These are phyloP conservation scores for Termitomyces sp. DNA, from an alignment of 768 basidiomycete species.

Conservation along the genomic window DNA sequence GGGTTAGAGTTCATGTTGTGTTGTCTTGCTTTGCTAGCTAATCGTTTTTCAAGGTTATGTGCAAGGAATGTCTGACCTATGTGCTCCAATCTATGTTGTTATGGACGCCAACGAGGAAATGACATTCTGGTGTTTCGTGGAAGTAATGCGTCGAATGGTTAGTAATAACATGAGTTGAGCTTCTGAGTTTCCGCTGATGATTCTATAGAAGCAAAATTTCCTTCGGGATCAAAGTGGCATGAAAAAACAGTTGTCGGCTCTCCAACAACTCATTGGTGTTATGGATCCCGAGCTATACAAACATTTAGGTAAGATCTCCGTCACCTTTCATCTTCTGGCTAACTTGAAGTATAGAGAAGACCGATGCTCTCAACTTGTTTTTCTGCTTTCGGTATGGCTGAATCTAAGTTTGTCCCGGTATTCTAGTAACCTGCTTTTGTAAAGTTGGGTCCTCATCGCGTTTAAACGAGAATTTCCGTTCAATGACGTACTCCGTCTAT, in stretches of 20 bases:
- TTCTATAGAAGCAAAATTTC: conserved; percentile 83
- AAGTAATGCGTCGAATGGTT: conserved; percentile 94
- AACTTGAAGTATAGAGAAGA: conserved; percentile 52
- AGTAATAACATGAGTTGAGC: conserved; percentile 18
- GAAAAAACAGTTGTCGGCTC: conserved; percentile 85
- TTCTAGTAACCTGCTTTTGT: neutral
- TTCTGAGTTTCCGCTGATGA: conserved; percentile 6
- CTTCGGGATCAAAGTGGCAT: conserved; percentile 95
- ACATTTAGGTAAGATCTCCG: conserved; percentile 59
- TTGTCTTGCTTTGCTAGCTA: conserved; percentile 1
- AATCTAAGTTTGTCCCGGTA: neutral
- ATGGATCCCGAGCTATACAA: conserved; percentile 97
- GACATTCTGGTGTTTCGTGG: conserved; percentile 96
- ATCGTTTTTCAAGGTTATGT: conserved; percentile 68
- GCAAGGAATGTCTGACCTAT: conserved; percentile 97
- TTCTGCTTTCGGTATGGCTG: conserved; percentile 88
- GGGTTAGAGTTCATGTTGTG: conserved; percentile 42
- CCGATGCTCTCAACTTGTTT: conserved; percentile 88
- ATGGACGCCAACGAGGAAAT: conserved; percentile 84
- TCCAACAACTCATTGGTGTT: conserved; percentile 85
- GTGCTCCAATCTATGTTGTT: conserved; percentile 89
- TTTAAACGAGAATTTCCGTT: conserved; percentile 98
- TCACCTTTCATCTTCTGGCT: neutral
- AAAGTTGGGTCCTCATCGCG: conserved; percentile 83
- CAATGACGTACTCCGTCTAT: conserved; percentile 80